A percentile compares a stretch with the other conserved stretches of the same genome.
phyloP scores from a whole-genome alignment of 805 yeast species.

The Nakazawaea holstii region DNA sequence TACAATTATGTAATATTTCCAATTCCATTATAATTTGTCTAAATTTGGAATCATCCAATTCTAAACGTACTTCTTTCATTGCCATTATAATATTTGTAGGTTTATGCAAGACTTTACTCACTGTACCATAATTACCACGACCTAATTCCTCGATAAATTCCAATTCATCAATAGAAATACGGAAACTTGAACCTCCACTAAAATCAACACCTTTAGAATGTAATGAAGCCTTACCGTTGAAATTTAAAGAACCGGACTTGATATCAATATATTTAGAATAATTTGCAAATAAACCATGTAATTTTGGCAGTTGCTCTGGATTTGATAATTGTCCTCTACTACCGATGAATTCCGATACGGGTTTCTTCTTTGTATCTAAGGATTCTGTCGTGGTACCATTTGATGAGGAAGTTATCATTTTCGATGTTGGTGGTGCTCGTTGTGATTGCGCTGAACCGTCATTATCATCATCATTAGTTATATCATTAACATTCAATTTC shows the following conservation, averaged over 20 bases:
- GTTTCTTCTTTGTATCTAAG: constrained; percentile 10
- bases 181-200: constrained; percentile 79
- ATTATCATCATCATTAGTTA: constrained; percentile 3
- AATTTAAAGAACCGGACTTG: constrained; percentile 85
- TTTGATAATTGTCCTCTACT: constrained; percentile 17
- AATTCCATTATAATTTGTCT: constrained; percentile 94
- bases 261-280: constrained; percentile 87
- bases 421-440: not conserved
- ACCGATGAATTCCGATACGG: constrained; percentile 20
- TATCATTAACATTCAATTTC: constrained; percentile 35
- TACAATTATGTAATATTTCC: constrained; percentile 88
- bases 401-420: constrained; percentile 17
- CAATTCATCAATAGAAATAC: constrained; percentile 79
- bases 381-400: constrained; percentile 14
- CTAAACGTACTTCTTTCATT: constrained; percentile 93
- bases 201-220: constrained; percentile 92
- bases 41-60: constrained; percentile 89
- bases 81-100: constrained; percentile 95
- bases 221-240: constrained; percentile 88
- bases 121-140: constrained; percentile 95
- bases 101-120: constrained; percentile 84
- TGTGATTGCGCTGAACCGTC: not conserved
- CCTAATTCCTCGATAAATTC: constrained; percentile 86
- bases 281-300: constrained; percentile 69
- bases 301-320: constrained; percentile 26